phyloP scores from a whole-genome alignment of 129 eudicot genomes.

The Lonicera japonica region DNA sequence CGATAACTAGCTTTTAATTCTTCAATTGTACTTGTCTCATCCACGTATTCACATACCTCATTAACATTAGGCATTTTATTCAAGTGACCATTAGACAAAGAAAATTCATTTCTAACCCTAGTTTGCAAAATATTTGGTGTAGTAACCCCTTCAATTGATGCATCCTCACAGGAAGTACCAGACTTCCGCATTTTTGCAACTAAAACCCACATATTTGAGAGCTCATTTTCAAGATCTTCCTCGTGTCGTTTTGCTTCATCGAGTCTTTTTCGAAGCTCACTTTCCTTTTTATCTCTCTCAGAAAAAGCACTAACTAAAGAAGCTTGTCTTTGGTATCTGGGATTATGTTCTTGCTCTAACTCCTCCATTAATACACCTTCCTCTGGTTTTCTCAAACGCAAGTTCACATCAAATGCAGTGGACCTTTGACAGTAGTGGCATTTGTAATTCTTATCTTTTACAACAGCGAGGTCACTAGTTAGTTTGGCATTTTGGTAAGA shows the following conservation, averaged over 20 bases:
- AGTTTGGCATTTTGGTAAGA: slow-evolving; percentile 75
- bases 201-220: slow-evolving; percentile 65
- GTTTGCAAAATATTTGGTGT: slow-evolving; percentile 6
- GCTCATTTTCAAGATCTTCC: slow-evolving; percentile 66
- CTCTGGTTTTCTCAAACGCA: slow-evolving; percentile 32
- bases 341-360: slow-evolving; percentile 50
- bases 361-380: slow-evolving; percentile 42
- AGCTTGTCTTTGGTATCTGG: slow-evolving; percentile 75
- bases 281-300: slow-evolving; percentile 66
- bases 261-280: slow-evolving; percentile 51
- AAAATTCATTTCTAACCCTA: slow-evolving; percentile 14
- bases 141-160: slow-evolving; percentile 10
- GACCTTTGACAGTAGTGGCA: slow-evolving; percentile 25
- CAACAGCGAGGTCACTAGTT: slow-evolving; percentile 40
- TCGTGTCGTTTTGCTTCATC: slow-evolving; percentile 62
- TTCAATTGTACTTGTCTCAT: slow-evolving; percentile 23
- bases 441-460: slow-evolving; percentile 29
- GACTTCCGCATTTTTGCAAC: slow-evolving; percentile 49
- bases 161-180: slow-evolving; percentile 15
- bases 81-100: slow-evolving; percentile 16
- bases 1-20: slow-evolving; percentile 34
- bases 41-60: slow-evolving; percentile 16
- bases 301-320: slow-evolving; percentile 69
- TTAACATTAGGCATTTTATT: slow-evolving; percentile 13
- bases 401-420: slow-evolving; percentile 6